A percentile compares a stretch with the other conserved stretches of the same genome.
Evolutionary conservation across 257 asterid species (phyloP).

Genomic region (Anisodus acutangulus): DNA sequence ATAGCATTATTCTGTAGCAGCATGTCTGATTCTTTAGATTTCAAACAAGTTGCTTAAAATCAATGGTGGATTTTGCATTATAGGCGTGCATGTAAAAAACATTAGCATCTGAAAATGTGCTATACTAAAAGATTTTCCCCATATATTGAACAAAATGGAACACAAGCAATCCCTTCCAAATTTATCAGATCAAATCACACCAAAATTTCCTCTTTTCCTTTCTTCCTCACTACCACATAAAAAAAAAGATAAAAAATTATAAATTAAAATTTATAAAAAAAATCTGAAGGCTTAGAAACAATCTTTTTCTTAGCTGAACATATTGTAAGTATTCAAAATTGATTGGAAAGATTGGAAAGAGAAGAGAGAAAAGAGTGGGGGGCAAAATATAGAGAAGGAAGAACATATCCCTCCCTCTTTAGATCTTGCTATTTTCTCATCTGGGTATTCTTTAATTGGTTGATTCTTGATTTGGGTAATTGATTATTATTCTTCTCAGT

Average conservation of each 20-base stretch:
- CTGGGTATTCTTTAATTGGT: constrained; percentile 28
- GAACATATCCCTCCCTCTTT: constrained; percentile 34
- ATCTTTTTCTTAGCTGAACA: constrained; percentile 23
- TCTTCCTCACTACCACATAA: constrained; percentile 31
- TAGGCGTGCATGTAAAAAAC: background rate
- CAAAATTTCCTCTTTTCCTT: background rate
- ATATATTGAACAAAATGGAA: constrained; percentile 25
- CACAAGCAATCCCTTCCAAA: constrained; percentile 25
- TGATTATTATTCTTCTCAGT: constrained; percentile 13
- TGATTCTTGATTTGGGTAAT: constrained; percentile 36
- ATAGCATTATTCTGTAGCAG: background rate
- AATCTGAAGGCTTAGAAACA: constrained; percentile 5
- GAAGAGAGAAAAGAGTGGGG: constrained; percentile 34
- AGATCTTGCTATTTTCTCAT: constrained; percentile 34
- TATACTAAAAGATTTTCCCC: constrained; percentile 17
- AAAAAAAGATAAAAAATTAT: background rate
- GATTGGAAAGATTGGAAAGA: constrained; percentile 35
- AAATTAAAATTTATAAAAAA: background rate
- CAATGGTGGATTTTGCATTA: background rate
- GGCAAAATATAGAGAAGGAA: constrained; percentile 37
- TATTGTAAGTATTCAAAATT: background rate
- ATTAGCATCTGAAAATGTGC: background rate
- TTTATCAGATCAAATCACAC: constrained; percentile 25
- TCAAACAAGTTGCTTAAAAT: background rate
- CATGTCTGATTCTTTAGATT: background rate